Percentiles rank a stretch among this genome's conserved stretches.
Conservation (phyloP, 306 rosid genomes). For the Mimosa bimucronata region DNA sequence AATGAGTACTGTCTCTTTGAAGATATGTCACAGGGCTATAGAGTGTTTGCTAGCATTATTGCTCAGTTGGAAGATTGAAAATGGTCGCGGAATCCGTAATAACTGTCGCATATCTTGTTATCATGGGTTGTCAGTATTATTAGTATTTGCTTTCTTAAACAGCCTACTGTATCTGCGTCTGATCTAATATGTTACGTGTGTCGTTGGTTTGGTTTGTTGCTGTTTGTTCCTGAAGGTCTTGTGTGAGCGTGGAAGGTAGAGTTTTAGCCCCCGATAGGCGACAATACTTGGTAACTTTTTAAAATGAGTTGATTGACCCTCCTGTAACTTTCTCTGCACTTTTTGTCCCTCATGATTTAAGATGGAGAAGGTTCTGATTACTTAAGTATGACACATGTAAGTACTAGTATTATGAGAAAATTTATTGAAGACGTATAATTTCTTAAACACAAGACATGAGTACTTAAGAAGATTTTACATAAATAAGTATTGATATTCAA, state of each 20-base stretch:
- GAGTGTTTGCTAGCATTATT: slow-evolving; percentile 69
- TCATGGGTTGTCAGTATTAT: neutral
- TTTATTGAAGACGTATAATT: too few relatives aligned
- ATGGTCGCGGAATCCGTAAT: slow-evolving; percentile 5
- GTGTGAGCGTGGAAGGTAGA: neutral
- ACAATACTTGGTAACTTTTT: neutral
- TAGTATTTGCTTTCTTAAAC: neutral
- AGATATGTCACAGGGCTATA: slow-evolving; percentile 85
- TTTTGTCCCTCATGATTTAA: neutral
- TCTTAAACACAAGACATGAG: too few relatives aligned
- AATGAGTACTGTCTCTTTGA: slow-evolving; percentile 88
- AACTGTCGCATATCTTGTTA: neutral
- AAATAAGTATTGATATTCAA: too few relatives aligned
- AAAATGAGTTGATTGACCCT: neutral
- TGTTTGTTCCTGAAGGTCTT: neutral
- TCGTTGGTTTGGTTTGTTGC: neutral
- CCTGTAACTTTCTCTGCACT: neutral
- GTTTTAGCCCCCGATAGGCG: neutral
- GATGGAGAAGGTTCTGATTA: neutral
- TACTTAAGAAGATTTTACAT: too few relatives aligned
- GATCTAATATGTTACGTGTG: neutral
- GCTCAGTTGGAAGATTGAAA: slow-evolving; percentile 68
- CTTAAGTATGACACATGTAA: too few relatives aligned
- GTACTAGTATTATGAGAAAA: neutral
- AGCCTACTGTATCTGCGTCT: neutral